Evolutionary conservation across 805 yeast species (phyloP).

Genomic region (Ogataea glucozyma): DNA sequence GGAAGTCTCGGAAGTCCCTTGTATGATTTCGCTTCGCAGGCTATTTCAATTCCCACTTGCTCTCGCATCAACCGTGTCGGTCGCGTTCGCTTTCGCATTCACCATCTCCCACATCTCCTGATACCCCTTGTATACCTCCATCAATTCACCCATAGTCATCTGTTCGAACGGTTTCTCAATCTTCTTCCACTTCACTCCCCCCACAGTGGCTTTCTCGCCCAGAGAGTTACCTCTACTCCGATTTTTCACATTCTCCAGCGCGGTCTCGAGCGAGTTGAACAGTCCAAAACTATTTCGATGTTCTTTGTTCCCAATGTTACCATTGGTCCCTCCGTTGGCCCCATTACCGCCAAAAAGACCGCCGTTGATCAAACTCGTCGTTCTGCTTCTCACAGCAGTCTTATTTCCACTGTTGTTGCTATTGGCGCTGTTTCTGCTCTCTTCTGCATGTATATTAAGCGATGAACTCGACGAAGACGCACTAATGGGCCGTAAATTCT

Average conservation of each 20-base stretch:
- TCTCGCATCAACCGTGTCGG: too few species aligned
- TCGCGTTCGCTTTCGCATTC: too few species aligned
- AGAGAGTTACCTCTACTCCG: conserved; percentile 33
- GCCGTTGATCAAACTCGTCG: conserved; percentile 33
- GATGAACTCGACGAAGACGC: conserved; percentile 36
- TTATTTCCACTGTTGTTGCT: too few species aligned
- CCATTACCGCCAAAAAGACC: conserved; percentile 8
- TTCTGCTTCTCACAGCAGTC: conserved; percentile 36
- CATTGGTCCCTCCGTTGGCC: conserved; percentile 1
- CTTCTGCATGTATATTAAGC: conserved; percentile 22
- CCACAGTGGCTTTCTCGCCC: too few species aligned
- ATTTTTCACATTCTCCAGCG: conserved; percentile 34
- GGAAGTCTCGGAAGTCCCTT: too few species aligned
- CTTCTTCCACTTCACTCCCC: too few species aligned
- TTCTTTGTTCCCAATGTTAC: conserved; percentile 11
- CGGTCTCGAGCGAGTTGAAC: conserved; percentile 35
- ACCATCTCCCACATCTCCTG: conserved; percentile 24
- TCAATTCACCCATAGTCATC: conserved; percentile 30
- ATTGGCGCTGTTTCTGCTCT: background rate
- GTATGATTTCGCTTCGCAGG: too few species aligned
- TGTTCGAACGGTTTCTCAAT: conserved; percentile 32
- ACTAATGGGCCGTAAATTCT: conserved; percentile 35
- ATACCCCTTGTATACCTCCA: conserved; percentile 31
- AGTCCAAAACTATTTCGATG: conserved; percentile 21
- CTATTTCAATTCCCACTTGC: too few species aligned